phyloP scores from a whole-genome alignment of 108 stramenopile genomes.

The Parmales sp. region DNA sequence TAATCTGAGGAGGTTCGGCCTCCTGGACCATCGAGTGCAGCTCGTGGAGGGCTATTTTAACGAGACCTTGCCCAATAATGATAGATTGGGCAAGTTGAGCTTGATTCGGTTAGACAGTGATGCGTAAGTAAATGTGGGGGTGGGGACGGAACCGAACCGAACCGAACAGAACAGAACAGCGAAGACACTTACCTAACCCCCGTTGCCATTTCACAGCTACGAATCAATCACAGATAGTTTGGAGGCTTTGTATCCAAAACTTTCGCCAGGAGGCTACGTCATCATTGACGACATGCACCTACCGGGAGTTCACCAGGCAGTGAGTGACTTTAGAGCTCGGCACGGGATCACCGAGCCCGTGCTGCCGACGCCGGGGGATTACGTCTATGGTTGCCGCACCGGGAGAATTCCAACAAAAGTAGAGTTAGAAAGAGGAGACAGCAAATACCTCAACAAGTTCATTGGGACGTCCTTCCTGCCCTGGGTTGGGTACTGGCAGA shows the following conservation, averaged over 20 bases:
- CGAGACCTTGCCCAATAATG: background rate
- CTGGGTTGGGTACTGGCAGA: no score
- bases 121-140: no score
- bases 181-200: no score
- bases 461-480: no score
- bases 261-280: background rate
- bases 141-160: no score
- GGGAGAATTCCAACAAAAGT: no score
- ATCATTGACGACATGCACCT: constrained; percentile 6
- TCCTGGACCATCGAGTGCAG: background rate
- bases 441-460: no score
- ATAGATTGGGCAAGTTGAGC: no score
- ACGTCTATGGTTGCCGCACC: background rate
- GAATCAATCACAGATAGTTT: background rate
- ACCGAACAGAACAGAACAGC: no score
- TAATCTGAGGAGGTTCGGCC: background rate
- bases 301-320: background rate
- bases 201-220: no score
- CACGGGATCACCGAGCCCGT: background rate
- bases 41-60: background rate
- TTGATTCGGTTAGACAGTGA: no score
- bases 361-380: background rate
- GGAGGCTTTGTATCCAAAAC: background rate
- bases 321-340: background rate
- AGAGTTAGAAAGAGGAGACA: no score